phyloP scores from a whole-genome alignment of 257 asterid species.

The Salvia splendens region DNA sequence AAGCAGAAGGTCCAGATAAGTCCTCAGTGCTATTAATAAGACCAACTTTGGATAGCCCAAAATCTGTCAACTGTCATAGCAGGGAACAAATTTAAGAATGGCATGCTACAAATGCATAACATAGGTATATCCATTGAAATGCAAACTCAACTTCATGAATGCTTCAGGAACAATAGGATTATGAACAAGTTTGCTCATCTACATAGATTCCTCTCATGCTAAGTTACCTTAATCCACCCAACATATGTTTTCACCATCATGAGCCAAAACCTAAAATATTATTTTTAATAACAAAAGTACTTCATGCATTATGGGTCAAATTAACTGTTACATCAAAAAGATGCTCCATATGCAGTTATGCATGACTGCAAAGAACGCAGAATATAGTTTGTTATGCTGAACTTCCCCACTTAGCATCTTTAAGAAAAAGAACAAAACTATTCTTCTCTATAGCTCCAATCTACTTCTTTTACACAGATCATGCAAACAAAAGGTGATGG shows the following conservation, averaged over 20 bases:
- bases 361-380: conserved; percentile 5
- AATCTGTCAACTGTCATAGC: conserved; percentile 91
- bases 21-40: conserved; percentile 96
- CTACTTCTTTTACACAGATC: conserved; percentile 23
- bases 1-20: conserved; percentile 83
- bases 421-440: conserved; percentile 12
- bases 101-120: conserved; percentile 6
- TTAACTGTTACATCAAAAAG: background rate
- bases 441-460: conserved; percentile 7
- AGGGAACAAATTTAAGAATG: conserved; percentile 46
- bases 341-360: conserved; percentile 8
- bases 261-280: background rate
- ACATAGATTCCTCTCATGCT: conserved; percentile 23
- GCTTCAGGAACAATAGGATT: conserved; percentile 17
- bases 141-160: conserved; percentile 27
- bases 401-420: conserved; percentile 11
- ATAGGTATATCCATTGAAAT: conserved; percentile 21
- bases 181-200: conserved; percentile 13
- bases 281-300: background rate
- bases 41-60: conserved; percentile 97
- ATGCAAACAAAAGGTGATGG: conserved; percentile 12
- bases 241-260: conserved; percentile 16
- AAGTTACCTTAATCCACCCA: conserved; percentile 12
- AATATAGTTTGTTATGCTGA: background rate
- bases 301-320: background rate